A percentile compares a stretch with the other conserved stretches of the same genome.
Conservation (phyloP, 2,329 filamentous ascomycete genomes). For the Diaporthe australafricana region DNA sequence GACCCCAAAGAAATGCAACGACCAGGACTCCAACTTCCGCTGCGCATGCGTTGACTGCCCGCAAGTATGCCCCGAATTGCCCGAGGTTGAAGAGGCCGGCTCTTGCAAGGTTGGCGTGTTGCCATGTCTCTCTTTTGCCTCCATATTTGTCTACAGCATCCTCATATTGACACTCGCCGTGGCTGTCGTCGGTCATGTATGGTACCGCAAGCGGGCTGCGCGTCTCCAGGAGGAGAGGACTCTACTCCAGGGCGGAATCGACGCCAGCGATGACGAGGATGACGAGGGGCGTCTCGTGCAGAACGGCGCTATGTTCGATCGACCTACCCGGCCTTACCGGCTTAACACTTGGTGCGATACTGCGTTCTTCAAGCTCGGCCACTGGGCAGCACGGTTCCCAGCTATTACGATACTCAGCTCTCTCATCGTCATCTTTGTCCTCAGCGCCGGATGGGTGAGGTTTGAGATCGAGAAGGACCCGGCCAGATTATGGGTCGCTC, state of each 20-base stretch:
- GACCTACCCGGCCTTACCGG: slow-evolving; percentile 81
- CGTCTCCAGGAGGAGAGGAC: slow-evolving; percentile 86
- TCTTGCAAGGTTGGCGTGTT: slow-evolving; percentile 86
- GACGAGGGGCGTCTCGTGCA: slow-evolving; percentile 89
- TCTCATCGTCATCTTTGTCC: slow-evolving; percentile 78
- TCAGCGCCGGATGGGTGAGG: slow-evolving; percentile 88
- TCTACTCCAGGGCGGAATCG: slow-evolving; percentile 73
- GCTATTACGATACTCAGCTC: slow-evolving; percentile 83
- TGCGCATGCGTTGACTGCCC: slow-evolving; percentile 96
- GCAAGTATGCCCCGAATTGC: slow-evolving; percentile 84
- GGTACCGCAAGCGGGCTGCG: slow-evolving; percentile 78
- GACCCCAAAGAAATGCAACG: slow-evolving; percentile 87
- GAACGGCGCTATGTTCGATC: slow-evolving; percentile 80
- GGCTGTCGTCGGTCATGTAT: slow-evolving; percentile 78
- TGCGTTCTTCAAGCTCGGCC: slow-evolving; percentile 83
- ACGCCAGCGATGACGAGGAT: slow-evolving; percentile 86
- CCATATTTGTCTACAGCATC: slow-evolving; percentile 86
- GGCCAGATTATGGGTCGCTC: slow-evolving; percentile 95
- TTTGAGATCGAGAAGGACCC: slow-evolving; percentile 94
- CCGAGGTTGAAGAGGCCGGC: slow-evolving; percentile 75
- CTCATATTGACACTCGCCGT: slow-evolving; percentile 76
- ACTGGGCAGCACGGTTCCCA: slow-evolving; percentile 84
- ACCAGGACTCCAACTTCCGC: slow-evolving; percentile 84
- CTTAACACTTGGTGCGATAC: slow-evolving; percentile 86
- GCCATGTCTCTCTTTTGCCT: slow-evolving; percentile 94